Evolutionary conservation across 1,284 basidiomycete species (phyloP).

Genomic region (Vanrija humicola): DNA sequence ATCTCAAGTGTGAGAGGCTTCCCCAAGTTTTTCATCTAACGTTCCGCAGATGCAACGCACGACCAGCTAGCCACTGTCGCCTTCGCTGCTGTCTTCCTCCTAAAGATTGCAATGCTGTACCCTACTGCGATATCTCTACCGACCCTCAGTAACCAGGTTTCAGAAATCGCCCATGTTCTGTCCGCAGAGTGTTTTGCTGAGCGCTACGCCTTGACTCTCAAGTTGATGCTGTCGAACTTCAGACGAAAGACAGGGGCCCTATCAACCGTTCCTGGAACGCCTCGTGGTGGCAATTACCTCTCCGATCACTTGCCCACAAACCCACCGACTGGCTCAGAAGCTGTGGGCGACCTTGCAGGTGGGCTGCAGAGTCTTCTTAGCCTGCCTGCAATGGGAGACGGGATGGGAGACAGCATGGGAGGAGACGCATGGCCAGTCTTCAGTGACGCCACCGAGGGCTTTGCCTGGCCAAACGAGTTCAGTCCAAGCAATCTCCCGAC

Average conservation of each 20-base stretch:
- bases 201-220: conserved; percentile 76
- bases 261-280: conserved; percentile 56
- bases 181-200: conserved; percentile 48
- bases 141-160: conserved; percentile 37
- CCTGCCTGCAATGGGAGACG: conserved; percentile 26
- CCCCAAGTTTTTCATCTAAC: background rate
- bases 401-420: conserved; percentile 8
- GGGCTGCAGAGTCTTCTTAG: conserved; percentile 40
- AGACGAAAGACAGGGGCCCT: conserved; percentile 74
- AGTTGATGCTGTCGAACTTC: conserved; percentile 84
- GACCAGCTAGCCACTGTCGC: conserved; percentile 86
- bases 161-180: conserved; percentile 43
- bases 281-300: conserved; percentile 47
- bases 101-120: conserved; percentile 61
- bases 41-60: conserved; percentile 70
- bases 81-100: conserved; percentile 84
- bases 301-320: background rate
- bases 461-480: conserved; percentile 65
- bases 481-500: conserved; percentile 43
- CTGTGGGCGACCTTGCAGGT: conserved; percentile 27
- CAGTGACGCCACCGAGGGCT: conserved; percentile 50
- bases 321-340: conserved; percentile 34
- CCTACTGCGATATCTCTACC: conserved; percentile 37
- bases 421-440: conserved; percentile 12
- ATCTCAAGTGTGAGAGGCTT: conserved; percentile 37